Percentiles rank a stretch among this genome's conserved stretches.
These are phyloP conservation scores for Globisporangium ultimum DNA, from an alignment of 352 stramenopile genomes.

Conservation along the genomic window DNA sequence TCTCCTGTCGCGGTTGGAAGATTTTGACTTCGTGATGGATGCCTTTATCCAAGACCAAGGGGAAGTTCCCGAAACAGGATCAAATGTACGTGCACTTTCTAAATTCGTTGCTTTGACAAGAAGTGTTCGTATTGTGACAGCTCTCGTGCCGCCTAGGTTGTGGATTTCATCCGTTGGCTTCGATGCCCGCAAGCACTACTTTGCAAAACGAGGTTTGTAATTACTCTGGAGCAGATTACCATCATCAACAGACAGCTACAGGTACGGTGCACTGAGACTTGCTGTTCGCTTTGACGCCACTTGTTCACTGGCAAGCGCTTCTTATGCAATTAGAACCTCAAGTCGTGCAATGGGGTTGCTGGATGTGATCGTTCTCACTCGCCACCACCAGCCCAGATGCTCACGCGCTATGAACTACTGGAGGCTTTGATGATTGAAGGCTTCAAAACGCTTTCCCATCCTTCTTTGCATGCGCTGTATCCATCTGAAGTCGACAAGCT, in stretches of 20 bases:
- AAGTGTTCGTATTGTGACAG: not conserved
- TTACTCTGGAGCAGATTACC: not conserved
- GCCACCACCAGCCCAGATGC: not conserved
- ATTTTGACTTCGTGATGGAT: constrained; percentile 5
- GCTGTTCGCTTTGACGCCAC: not conserved
- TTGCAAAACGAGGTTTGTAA: not conserved
- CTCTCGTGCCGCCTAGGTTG: not conserved
- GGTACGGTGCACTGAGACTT: not conserved
- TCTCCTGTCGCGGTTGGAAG: constrained; percentile 3
- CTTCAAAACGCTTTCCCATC: constrained; percentile 16
- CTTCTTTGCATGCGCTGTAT: constrained; percentile 19
- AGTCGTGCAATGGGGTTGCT: not conserved
- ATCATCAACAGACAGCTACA: not conserved
- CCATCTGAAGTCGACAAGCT: constrained; percentile 11
- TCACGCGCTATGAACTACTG: constrained; percentile 5
- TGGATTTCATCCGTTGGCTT: constrained; percentile 5
- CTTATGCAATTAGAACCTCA: not conserved
- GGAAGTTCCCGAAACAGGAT: not conserved
- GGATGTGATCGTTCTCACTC: no score
- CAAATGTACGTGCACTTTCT: not conserved
- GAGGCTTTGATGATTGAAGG: constrained; percentile 12
- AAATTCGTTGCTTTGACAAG: not conserved
- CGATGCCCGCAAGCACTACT: not conserved
- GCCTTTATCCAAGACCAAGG: not conserved
- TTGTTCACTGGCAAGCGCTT: not conserved